Base-by-base conservation (phyloP, 305 asterid species). In the Fraxinus angustifolia region DNA sequence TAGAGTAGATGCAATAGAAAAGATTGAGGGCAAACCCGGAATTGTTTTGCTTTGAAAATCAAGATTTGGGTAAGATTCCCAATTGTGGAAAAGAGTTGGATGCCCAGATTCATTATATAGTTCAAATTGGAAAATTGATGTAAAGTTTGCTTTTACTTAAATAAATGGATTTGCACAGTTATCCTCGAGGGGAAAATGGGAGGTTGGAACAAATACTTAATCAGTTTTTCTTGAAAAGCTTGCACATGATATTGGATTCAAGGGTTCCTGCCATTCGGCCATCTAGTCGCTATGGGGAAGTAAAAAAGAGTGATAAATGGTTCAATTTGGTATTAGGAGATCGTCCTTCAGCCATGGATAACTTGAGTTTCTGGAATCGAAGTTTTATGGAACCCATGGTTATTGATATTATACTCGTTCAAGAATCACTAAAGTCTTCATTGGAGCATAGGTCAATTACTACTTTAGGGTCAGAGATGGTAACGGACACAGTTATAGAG, bases 301-400 rank as follows among this genome's bases (percentile, higher is more conserved):
- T 93, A 34, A 90, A 86, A 77, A 96, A 92, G 91, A 91, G 92
- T 3, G 98, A 94, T 82, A 93, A 87, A 84, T 96, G 99, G 98
- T 94, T 96, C 86, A 94, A 91, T 83, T 84, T 96, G 85, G 93
- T 85, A 2, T 82, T 96, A 85, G 98, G 99, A 53, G 98, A 92
- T 83, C 98, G 97, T 3, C 99, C 98, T 7, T 81, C 94, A 1
- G 98, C 91, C 36, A 89, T 94, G 88, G 99, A 96, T 77, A 92
- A 92, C 89, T 87, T 93, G 88, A 92, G 96, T 82, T 94, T 93
- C 81, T 94, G 99, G 99, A 93, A 90, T 53, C 91, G 98, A 75
- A 96, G 90, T 81, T 86, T 93, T 81, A 90, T 93, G 97, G 99
- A 96, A 62, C 98, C 99, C 14, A 93, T 94, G 98, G 86, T 92